Evolutionary conservation across 306 rosid species (phyloP).

Genomic region (Acacia melanoxylon): DNA sequence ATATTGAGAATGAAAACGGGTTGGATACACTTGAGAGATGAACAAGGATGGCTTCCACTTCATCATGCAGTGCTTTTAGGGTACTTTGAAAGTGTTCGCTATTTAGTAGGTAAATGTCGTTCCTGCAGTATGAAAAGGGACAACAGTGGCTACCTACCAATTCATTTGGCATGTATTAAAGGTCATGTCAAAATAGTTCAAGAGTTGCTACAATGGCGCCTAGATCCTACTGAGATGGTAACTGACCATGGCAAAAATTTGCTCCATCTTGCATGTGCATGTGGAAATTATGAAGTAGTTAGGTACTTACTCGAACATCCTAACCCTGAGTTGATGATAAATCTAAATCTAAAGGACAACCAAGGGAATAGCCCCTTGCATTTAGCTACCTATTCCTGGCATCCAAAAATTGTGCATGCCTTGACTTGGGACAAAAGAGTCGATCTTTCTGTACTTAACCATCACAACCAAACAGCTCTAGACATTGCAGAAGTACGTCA

Average conservation of each 20-base stretch:
- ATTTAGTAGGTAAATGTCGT: not conserved
- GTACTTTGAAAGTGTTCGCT: slow-evolving; percentile 26
- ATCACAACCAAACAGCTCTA: not conserved
- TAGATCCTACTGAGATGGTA: slow-evolving; percentile 20
- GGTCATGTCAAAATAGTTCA: slow-evolving; percentile 9
- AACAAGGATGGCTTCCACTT: slow-evolving; percentile 9
- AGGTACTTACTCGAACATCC: not conserved
- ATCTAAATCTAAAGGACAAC: slow-evolving; percentile 25
- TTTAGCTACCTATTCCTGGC: slow-evolving; percentile 18
- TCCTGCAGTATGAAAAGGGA: not conserved
- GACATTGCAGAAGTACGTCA: no score
- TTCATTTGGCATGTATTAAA: slow-evolving; percentile 26
- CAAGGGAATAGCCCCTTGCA: slow-evolving; percentile 33
- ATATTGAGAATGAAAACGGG: not conserved
- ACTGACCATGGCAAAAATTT: not conserved
- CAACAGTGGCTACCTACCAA: not conserved
- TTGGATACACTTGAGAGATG: slow-evolving; percentile 17
- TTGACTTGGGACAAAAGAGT: slow-evolving; percentile 10
- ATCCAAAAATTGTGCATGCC: slow-evolving; percentile 10
- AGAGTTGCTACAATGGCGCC: slow-evolving; percentile 6
- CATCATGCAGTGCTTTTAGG: slow-evolving; percentile 31
- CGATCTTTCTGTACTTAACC: not conserved
- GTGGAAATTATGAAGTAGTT: slow-evolving; percentile 18
- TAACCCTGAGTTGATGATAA: not conserved
- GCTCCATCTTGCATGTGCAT: slow-evolving; percentile 23